Conservation (phyloP, 306 rosid species). For the Vigna mungo region DNA sequence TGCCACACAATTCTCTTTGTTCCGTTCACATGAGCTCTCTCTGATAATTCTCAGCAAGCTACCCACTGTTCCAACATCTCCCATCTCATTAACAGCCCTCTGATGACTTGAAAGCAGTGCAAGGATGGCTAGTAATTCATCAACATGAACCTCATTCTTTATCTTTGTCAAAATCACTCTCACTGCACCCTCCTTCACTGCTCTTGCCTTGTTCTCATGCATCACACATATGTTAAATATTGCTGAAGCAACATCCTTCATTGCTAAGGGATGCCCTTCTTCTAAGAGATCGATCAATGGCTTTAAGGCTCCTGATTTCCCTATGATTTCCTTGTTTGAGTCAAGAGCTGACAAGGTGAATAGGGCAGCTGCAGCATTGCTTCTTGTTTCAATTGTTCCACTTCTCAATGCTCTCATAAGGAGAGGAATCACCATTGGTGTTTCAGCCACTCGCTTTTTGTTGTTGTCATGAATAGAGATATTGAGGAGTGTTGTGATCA, state of each 20-base stretch:
- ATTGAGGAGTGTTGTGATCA: constrained; percentile 86
- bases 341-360: constrained; percentile 92
- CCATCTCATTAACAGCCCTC: constrained; percentile 79
- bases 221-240: constrained; percentile 74
- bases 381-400: constrained; percentile 83
- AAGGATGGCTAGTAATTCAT: constrained; percentile 77
- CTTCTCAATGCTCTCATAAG: constrained; percentile 70
- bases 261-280: constrained; percentile 77
- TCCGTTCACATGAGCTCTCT: constrained; percentile 73
- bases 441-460: constrained; percentile 86
- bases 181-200: constrained; percentile 74
- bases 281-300: constrained; percentile 77
- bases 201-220: constrained; percentile 84
- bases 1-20: constrained; percentile 81
- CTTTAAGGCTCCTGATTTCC: constrained; percentile 77
- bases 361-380: constrained; percentile 89
- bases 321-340: constrained; percentile 87
- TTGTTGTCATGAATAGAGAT: constrained; percentile 88
- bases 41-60: constrained; percentile 67
- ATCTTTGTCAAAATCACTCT: constrained; percentile 68
- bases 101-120: constrained; percentile 78
- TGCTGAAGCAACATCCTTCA: constrained; percentile 92
- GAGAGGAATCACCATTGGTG: constrained; percentile 69
- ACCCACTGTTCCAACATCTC: constrained; percentile 74
- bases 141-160: constrained; percentile 56